Conservation (phyloP, 305 asterid species). For the Fraxinus baroniana region DNA sequence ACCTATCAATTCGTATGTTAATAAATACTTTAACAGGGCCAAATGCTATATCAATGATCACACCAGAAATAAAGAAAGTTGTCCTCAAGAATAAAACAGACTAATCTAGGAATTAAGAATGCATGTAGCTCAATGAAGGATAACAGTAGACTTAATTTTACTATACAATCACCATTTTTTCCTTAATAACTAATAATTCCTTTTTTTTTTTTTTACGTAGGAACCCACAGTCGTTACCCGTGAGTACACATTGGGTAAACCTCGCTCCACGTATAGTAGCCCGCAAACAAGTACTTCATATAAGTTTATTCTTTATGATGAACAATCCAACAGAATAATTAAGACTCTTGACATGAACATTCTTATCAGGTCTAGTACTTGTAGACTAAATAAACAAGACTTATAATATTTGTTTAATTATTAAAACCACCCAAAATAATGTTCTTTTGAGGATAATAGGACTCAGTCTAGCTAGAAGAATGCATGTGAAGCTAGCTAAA, state of each 20-base stretch:
- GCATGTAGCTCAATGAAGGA: conserved; percentile 25
- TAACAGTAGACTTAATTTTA: conserved; percentile 2
- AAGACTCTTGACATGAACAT: background rate
- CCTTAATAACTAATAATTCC: conserved; percentile 10
- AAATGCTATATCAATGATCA: background rate
- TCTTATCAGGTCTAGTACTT: background rate
- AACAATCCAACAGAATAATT: background rate
- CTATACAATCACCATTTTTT: conserved; percentile 9
- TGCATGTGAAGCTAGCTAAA: conserved; percentile 41
- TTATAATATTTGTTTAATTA: background rate
- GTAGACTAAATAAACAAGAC: background rate
- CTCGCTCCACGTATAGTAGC: too few relatives aligned
- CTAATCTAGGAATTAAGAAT: conserved; percentile 25
- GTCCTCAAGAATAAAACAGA: conserved; percentile 19
- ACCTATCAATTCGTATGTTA: background rate
- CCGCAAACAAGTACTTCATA: too few relatives aligned
- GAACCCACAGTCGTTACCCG: too few relatives aligned
- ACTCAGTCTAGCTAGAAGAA: conserved; percentile 31
- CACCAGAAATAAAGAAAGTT: background rate
- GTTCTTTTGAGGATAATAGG: background rate
- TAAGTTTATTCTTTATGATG: background rate
- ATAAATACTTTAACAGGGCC: background rate
- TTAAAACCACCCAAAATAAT: background rate
- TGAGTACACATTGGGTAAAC: too few relatives aligned
- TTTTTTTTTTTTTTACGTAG: too few relatives aligned